phyloP scores from a whole-genome alignment of 179 eudicot genomes.

The Camellia oleifera region DNA sequence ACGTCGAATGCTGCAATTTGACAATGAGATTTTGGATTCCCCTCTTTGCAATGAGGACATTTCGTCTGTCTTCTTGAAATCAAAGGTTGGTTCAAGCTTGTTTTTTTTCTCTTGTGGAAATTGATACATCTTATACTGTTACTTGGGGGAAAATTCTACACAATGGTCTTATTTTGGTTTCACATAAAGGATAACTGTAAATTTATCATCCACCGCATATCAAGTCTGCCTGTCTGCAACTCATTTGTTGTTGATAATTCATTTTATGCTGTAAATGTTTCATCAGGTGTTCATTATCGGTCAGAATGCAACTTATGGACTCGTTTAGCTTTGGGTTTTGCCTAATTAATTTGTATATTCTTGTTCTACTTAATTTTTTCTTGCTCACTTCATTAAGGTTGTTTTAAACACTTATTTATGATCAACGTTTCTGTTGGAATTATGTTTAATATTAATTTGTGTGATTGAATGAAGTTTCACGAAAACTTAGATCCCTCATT shows the following conservation, averaged over 20 bases:
- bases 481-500: no score
- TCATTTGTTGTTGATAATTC: not conserved
- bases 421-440: not conserved
- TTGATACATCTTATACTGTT: not conserved
- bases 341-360: not conserved
- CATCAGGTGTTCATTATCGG: not conserved
- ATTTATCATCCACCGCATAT: not conserved
- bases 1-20: slow-evolving; percentile 77
- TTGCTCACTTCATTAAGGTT: not conserved
- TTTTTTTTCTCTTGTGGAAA: not conserved
- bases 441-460: not conserved
- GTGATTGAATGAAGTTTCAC: no score
- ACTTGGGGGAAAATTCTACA: not conserved
- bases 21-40: slow-evolving; percentile 35
- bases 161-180: not conserved
- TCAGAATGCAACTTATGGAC: not conserved
- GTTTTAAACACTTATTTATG: not conserved
- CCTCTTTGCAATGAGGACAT: slow-evolving; percentile 48
- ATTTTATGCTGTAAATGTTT: not conserved
- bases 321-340: not conserved
- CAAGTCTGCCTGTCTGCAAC: not conserved
- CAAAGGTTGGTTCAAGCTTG: slow-evolving; percentile 54
- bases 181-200: not conserved
- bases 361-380: not conserved
- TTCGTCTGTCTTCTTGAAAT: slow-evolving; percentile 53